Evolutionary conservation across 768 basidiomycete genomes (phyloP).

Genomic region (Gymnopilus junonius): DNA sequence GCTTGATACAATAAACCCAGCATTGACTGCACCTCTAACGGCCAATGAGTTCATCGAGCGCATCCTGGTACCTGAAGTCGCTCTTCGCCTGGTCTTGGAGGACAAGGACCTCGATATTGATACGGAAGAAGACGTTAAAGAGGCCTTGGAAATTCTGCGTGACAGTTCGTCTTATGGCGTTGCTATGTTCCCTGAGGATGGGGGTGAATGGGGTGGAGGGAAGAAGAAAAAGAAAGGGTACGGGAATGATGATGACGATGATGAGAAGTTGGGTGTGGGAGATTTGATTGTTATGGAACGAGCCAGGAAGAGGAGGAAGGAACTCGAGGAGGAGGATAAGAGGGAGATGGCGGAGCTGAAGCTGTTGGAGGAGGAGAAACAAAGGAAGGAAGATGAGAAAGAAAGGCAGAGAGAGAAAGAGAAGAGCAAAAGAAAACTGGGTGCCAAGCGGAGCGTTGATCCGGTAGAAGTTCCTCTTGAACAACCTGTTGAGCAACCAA

Average conservation of each 20-base stretch:
- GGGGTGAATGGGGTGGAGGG: conserved; percentile 38
- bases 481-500: conserved; percentile 1
- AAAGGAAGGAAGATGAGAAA: not conserved
- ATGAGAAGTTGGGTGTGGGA: conserved; percentile 45
- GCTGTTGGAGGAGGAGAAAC: conserved; percentile 10
- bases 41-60: conserved; percentile 79
- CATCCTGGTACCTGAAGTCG: conserved; percentile 90
- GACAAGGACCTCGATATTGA: conserved; percentile 57
- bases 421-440: conserved; percentile 12
- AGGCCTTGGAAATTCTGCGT: conserved; percentile 64
- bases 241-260: conserved; percentile 21
- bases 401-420: conserved; percentile 7
- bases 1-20: conserved; percentile 54
- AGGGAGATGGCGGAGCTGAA: conserved; percentile 15
- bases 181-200: conserved; percentile 80
- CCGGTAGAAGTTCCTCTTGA: not conserved
- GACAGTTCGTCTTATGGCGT: conserved; percentile 86
- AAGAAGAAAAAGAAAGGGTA: not conserved
- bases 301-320: conserved; percentile 53
- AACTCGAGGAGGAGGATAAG: conserved; percentile 49
- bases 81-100: conserved; percentile 78
- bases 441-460: conserved; percentile 7
- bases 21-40: conserved; percentile 65
- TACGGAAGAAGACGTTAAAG: conserved; percentile 30
- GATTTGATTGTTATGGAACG: conserved; percentile 59